phyloP scores from a whole-genome alignment of 768 basidiomycete species.

The Mrakia frigida region DNA sequence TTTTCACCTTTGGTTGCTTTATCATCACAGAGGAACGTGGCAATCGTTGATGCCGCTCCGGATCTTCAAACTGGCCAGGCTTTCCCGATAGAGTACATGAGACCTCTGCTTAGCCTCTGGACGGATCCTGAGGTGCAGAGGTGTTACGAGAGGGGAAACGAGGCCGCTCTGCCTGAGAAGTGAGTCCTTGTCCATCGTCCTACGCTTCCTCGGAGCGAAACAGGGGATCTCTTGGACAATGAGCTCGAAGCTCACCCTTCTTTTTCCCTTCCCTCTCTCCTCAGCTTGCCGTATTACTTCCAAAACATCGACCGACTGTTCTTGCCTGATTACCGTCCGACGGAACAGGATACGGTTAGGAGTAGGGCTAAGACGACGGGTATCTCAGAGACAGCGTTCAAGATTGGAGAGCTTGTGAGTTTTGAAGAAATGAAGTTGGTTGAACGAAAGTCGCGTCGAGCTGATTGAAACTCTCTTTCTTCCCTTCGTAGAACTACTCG shows the following conservation, averaged over 20 bases:
- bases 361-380: conserved; percentile 83
- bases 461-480: conserved; percentile 32
- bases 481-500: conserved; percentile 61
- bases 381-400: conserved; percentile 81
- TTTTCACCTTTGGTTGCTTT: neutral
- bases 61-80: conserved; percentile 75
- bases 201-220: too few species aligned
- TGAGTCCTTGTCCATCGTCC: conserved; percentile 43
- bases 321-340: conserved; percentile 62
- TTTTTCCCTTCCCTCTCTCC: neutral
- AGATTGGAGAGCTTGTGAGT: conserved; percentile 53
- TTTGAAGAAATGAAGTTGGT: too few species aligned
- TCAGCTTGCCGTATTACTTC: conserved; percentile 32
- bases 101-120: conserved; percentile 70
- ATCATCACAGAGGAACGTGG: conserved; percentile 49
- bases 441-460: neutral
- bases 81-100: conserved; percentile 64
- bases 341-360: conserved; percentile 70
- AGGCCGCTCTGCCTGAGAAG: conserved; percentile 89
- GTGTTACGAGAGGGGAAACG: conserved; percentile 77
- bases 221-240: neutral
- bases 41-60: conserved; percentile 59
- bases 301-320: conserved; percentile 70
- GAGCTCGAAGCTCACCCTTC: neutral
- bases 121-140: conserved; percentile 65